These are phyloP conservation scores for Penicillium sp. DNA, from an alignment of 2,329 filamentous ascomycete genomes.

Conservation along the genomic window DNA sequence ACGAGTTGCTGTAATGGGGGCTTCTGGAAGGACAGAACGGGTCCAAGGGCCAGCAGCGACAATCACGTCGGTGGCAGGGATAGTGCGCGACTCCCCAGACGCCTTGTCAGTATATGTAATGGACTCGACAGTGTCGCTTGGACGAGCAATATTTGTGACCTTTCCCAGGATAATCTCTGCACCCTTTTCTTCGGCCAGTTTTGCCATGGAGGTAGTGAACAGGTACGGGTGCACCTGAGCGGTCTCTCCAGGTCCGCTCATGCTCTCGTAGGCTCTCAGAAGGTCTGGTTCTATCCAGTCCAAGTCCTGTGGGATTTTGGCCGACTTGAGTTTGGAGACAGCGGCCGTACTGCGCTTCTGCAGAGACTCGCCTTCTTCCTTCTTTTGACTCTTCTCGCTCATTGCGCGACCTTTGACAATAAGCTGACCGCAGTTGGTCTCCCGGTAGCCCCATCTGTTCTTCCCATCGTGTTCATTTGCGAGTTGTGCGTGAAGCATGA, in stretches of 20 bases:
- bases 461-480: slow-evolving; percentile 81
- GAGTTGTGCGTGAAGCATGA: slow-evolving; percentile 78
- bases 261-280: slow-evolving; percentile 73
- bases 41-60: slow-evolving; percentile 68
- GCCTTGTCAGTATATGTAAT: slow-evolving; percentile 66
- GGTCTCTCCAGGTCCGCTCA: slow-evolving; percentile 80
- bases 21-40: slow-evolving; percentile 53
- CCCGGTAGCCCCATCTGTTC: slow-evolving; percentile 83
- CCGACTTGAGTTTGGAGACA: slow-evolving; percentile 56
- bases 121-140: slow-evolving; percentile 57
- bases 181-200: slow-evolving; percentile 71
- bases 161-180: slow-evolving; percentile 69
- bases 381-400: slow-evolving; percentile 38
- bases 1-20: slow-evolving; percentile 63
- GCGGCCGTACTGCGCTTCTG: slow-evolving; percentile 60
- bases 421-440: slow-evolving; percentile 72
- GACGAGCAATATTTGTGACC: slow-evolving; percentile 68
- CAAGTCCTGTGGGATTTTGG: slow-evolving; percentile 72
- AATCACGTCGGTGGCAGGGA: slow-evolving; percentile 63
- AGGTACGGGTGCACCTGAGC: slow-evolving; percentile 92
- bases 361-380: slow-evolving; percentile 51
- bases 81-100: slow-evolving; percentile 51
- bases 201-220: slow-evolving; percentile 84
- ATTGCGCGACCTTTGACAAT: slow-evolving; percentile 54
- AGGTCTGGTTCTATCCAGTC: slow-evolving; percentile 78